Evolutionary conservation across 345 rosid genomes (phyloP), one percentile per base, ranked within the genome.

Genomic region (Eutrema heterophyllum): DNA sequence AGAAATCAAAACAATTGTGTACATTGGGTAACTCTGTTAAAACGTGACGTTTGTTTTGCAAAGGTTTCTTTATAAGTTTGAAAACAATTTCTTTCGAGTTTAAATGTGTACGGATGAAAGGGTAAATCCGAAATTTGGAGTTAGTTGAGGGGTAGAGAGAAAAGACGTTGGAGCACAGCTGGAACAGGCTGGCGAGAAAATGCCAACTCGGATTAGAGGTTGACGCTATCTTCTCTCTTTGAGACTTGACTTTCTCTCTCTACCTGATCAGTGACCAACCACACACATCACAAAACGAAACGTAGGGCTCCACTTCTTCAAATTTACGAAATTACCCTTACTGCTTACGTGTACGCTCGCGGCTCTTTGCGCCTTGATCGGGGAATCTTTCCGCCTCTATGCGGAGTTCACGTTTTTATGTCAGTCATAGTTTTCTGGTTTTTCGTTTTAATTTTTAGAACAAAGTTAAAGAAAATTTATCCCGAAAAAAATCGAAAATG

Each of bases 91-190:
- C 1, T 12, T 71, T 63, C 18, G 30, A 26, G 50, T 36, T 33
- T 15, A 6, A 24, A 13, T 29, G 44, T 12, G 78, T 46, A 65
- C 71, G 58, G 36, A 59, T 7, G 29, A 57, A 66, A 48, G 66
- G 78, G 67, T 29, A 32, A 61, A 52, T 11, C 18, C 46, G 30
- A 40, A 48, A 71, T 58, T 0, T 7, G 11, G 18, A 50, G 68
- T 38, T 48, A 67, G 68, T 74, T 67, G 73, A 77, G 43, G 75
- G 71, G 75, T 18, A 27, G 52, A 32, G 18, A 70, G 68, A 61
- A 59, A 59, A 36, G 64, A 53, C 14, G 46, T 52, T 79, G 84
- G 86, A 72, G 26, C 51, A 86, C 86, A 87, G 86, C 88, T 85
- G 79, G 70, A 48, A 78, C 86, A 87, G 87, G 65, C 86, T 84